Conservation (phyloP, 108 stramenopile genomes). For the Cylindrotheca closterium region DNA sequence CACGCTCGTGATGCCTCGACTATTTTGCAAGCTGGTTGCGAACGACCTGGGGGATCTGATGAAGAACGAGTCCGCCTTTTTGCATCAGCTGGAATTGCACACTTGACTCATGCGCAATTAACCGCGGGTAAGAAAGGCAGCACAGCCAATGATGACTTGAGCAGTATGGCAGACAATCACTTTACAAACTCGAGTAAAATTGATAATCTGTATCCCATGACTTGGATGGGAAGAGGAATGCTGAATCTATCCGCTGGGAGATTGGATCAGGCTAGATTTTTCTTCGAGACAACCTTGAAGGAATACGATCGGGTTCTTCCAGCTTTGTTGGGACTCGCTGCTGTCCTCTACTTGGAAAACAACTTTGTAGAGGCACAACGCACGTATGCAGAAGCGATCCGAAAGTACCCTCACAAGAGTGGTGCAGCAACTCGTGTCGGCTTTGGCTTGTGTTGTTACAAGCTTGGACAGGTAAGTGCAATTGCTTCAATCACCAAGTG, state of each 20-base stretch:
- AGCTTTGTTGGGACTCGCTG: constrained; percentile 83
- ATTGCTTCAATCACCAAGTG: background rate
- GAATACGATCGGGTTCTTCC: constrained; percentile 77
- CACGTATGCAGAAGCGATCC: constrained; percentile 73
- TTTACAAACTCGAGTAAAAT: constrained; percentile 69
- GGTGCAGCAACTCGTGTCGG: constrained; percentile 69
- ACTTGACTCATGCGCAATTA: constrained; percentile 52
- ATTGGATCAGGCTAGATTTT: constrained; percentile 77
- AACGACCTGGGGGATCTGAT: constrained; percentile 42
- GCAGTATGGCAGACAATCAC: constrained; percentile 61
- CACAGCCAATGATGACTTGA: constrained; percentile 56
- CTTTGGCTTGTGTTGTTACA: constrained; percentile 81
- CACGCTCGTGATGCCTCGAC: constrained; percentile 47
- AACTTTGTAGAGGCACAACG: constrained; percentile 63
- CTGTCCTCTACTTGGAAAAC: constrained; percentile 60
- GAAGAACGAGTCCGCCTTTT: constrained; percentile 58
- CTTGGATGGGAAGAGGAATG: constrained; percentile 86
- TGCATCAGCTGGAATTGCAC: constrained; percentile 77
- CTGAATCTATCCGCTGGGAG: constrained; percentile 50
- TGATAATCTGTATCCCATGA: constrained; percentile 82
- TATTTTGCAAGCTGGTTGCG: constrained; percentile 67
- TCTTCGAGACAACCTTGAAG: constrained; percentile 74
- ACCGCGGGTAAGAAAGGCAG: constrained; percentile 9
- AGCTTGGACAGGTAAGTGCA: constrained; percentile 62
- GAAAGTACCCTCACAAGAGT: constrained; percentile 37